These are phyloP conservation scores for sunflower (Helianthus annuus) DNA, from an alignment of 129 eudicot genomes.

Conservation along the genomic window HanXRQr2.0-SUNRISE NC_035434.2:107483677-107484176, in stretches of 20 bases:
- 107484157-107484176: too few relatives aligned
- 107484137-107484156: too few relatives aligned
- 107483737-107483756: constrained; percentile 48
- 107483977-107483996: not conserved
- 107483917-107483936: constrained; percentile 33
- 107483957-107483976: constrained; percentile 18
- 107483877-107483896: constrained; percentile 31
- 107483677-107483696: constrained; percentile 57
- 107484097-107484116: too few relatives aligned
- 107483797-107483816: too few relatives aligned
- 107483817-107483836: constrained; percentile 63
- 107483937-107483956: constrained; percentile 8
- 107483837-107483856: constrained; percentile 79
- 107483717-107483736: constrained; percentile 75
- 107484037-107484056: too few relatives aligned
- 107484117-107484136: too few relatives aligned
- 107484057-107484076: too few relatives aligned
- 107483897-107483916: constrained; percentile 11
- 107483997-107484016: too few relatives aligned
- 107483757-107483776: too few relatives aligned
- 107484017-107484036: too few relatives aligned
- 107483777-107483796: not conserved
- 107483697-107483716: constrained; percentile 62
- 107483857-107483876: constrained; percentile 53
- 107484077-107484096: too few relatives aligned